Percentiles rank a stretch among this genome's conserved stretches.
These are phyloP conservation scores for Aquilaria yunnanensis DNA, from an alignment of 345 rosid genomes.

Conservation along the genomic window DNA sequence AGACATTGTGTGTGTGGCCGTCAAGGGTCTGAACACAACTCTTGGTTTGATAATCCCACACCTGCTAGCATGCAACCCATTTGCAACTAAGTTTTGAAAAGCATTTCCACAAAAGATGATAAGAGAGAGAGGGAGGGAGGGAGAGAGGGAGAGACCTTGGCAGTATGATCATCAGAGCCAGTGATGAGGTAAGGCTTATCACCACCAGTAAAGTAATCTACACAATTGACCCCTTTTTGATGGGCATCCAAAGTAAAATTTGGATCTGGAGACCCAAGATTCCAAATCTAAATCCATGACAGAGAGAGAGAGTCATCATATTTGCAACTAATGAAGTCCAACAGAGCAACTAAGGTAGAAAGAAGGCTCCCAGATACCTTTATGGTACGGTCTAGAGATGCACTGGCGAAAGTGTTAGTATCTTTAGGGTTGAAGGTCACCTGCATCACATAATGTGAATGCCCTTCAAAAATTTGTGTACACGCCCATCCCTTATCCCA, in stretches of 20 bases:
- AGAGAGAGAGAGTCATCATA: constrained; percentile 15
- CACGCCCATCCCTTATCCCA: constrained; percentile 99
- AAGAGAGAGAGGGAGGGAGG: no score
- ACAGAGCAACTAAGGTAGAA: constrained; percentile 8
- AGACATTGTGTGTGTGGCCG: constrained; percentile 81
- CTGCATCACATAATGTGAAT: constrained; percentile 99
- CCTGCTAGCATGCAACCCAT: constrained; percentile 33
- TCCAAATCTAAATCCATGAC: constrained; percentile 62
- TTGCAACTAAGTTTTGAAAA: constrained; percentile 14
- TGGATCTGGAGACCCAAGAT: constrained; percentile 93
- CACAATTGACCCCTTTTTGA: constrained; percentile 91
- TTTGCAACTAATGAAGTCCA: constrained; percentile 4
- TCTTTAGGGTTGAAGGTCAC: constrained; percentile 90
- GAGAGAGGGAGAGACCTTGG: constrained; percentile 43
- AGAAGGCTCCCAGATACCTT: constrained; percentile 41
- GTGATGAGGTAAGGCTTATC: constrained; percentile 90
- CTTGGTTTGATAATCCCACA: constrained; percentile 88
- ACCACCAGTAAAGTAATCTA: constrained; percentile 92
- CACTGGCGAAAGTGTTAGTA: constrained; percentile 92
- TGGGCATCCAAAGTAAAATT: constrained; percentile 94
- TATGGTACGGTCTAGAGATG: constrained; percentile 91
- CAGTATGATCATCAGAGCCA: constrained; percentile 95
- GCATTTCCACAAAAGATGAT: constrained; percentile 6
- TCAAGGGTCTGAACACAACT: constrained; percentile 82
- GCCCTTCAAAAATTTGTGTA: constrained; percentile 95